phyloP scores from a whole-genome alignment of 495 filamentous ascomycete genomes.

The Penicillium bovifimosum region DNA sequence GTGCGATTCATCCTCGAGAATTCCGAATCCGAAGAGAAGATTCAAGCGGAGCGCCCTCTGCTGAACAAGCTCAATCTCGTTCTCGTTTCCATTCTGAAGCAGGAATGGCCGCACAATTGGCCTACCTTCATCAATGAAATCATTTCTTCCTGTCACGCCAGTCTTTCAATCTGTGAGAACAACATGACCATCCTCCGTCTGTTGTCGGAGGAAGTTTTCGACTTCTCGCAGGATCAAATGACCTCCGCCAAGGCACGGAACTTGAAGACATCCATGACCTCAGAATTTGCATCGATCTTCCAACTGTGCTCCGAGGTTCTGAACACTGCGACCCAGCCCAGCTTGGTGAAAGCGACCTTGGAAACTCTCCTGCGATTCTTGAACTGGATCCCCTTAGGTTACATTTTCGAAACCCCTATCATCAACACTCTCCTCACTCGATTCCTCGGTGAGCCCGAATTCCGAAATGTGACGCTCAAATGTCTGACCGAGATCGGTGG shows the following conservation, averaged over 20 bases:
- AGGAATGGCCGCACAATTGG: slow-evolving; percentile 99
- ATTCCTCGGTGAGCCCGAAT: slow-evolving; percentile 86
- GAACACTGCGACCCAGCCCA: slow-evolving; percentile 79
- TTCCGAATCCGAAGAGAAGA: slow-evolving; percentile 79
- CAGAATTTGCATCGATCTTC: slow-evolving; percentile 96
- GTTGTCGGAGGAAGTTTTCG: slow-evolving; percentile 96
- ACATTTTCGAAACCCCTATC: slow-evolving; percentile 95
- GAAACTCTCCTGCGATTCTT: slow-evolving; percentile 93
- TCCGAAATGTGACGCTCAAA: slow-evolving; percentile 93
- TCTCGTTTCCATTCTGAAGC: slow-evolving; percentile 94
- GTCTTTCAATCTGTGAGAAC: slow-evolving; percentile 96
- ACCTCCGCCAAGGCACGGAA: slow-evolving; percentile 93
- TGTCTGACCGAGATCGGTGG: slow-evolving; percentile 96
- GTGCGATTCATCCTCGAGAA: slow-evolving; percentile 95
- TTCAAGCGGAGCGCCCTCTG: slow-evolving; percentile 74
- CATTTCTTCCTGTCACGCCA: slow-evolving; percentile 88
- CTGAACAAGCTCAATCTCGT: slow-evolving; percentile 98
- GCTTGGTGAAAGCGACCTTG: slow-evolving; percentile 85
- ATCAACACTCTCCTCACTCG: slow-evolving; percentile 89
- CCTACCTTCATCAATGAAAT: slow-evolving; percentile 99
- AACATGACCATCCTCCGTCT: slow-evolving; percentile 98
- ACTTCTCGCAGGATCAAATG: slow-evolving; percentile 98
- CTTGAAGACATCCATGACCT: slow-evolving; percentile 95
- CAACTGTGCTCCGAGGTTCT: slow-evolving; percentile 92
- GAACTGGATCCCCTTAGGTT: slow-evolving; percentile 98